These are phyloP conservation scores for Penicillium brasilianum DNA, from an alignment of 2,329 filamentous ascomycete genomes.

Conservation along the genomic window DNA sequence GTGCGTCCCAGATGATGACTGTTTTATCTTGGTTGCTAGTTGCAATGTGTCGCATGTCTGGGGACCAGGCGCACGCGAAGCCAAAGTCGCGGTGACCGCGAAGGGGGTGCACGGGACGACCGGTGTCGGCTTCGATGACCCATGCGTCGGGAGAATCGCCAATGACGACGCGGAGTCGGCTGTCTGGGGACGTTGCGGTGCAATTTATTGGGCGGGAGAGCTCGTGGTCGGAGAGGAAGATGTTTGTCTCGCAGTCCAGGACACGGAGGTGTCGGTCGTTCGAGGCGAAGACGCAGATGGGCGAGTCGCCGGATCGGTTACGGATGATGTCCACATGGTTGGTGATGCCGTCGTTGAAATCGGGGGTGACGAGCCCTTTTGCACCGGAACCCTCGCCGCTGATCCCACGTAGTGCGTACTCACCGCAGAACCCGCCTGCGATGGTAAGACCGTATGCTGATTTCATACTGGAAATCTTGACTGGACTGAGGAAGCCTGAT, in stretches of 20 bases:
- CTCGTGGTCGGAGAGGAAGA: slow-evolving; percentile 44
- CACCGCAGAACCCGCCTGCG: slow-evolving; percentile 62
- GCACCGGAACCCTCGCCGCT: slow-evolving; percentile 55
- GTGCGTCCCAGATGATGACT: slow-evolving; percentile 53
- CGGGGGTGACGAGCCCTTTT: slow-evolving; percentile 41
- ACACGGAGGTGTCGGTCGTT: slow-evolving; percentile 62
- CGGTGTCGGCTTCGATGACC: slow-evolving; percentile 51
- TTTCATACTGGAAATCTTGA: slow-evolving; percentile 60
- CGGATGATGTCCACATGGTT: slow-evolving; percentile 62
- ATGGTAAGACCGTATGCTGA: slow-evolving; percentile 56
- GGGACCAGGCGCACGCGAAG: slow-evolving; percentile 54
- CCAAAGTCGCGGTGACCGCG: slow-evolving; percentile 51
- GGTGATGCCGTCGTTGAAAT: slow-evolving; percentile 57
- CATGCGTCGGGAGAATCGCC: slow-evolving; percentile 50
- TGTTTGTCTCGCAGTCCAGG: slow-evolving; percentile 57
- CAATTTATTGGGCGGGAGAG: slow-evolving; percentile 51
- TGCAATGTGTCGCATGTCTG: slow-evolving; percentile 53
- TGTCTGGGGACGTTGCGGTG: slow-evolving; percentile 50
- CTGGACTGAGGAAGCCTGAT: slow-evolving; percentile 40
- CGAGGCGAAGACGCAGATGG: slow-evolving; percentile 61
- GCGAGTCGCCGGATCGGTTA: slow-evolving; percentile 53
- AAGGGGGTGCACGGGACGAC: slow-evolving; percentile 45
- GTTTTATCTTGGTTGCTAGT: slow-evolving; percentile 55
- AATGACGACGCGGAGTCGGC: slow-evolving; percentile 51
- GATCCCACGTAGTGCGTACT: slow-evolving; percentile 57